These are phyloP conservation scores for Tricharina praecox DNA, from an alignment of 495 filamentous ascomycete species.

Conservation along the genomic window DNA sequence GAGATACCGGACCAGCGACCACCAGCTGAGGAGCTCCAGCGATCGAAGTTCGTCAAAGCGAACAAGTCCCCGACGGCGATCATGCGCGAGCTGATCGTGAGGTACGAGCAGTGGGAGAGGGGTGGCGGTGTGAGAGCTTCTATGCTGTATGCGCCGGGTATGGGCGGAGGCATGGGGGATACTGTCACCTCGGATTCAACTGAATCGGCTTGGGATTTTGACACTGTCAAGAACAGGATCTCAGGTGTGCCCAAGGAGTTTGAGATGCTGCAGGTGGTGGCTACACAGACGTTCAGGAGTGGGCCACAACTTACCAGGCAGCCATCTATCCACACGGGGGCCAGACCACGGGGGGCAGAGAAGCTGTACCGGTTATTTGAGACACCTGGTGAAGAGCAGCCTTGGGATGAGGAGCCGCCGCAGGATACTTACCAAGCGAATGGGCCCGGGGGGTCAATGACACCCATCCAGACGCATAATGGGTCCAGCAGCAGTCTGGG, in stretches of 20 bases:
- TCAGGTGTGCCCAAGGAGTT: constrained; percentile 18
- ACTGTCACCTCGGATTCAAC: constrained; percentile 30
- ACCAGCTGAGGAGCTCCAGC: constrained; percentile 46
- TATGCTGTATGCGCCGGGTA: constrained; percentile 40
- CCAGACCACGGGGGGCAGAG: constrained; percentile 1
- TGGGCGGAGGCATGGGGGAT: constrained; percentile 52
- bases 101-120: constrained; percentile 73
- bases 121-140: constrained; percentile 69
- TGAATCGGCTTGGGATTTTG: constrained; percentile 63
- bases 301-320: background rate
- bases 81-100: constrained; percentile 56
- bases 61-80: constrained; percentile 48
- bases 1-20: constrained; percentile 59
- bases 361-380: constrained; percentile 3
- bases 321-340: background rate
- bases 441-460: background rate
- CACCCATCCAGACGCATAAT: background rate
- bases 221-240: constrained; percentile 31
- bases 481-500: background rate
- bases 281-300: background rate
- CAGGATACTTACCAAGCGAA: background rate
- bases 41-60: constrained; percentile 44
- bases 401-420: background rate
- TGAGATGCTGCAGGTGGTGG: background rate
- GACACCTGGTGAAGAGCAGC: background rate